Evolutionary conservation across 208 protist species (phyloP).

Genomic region (Lotmaria passim): DNA sequence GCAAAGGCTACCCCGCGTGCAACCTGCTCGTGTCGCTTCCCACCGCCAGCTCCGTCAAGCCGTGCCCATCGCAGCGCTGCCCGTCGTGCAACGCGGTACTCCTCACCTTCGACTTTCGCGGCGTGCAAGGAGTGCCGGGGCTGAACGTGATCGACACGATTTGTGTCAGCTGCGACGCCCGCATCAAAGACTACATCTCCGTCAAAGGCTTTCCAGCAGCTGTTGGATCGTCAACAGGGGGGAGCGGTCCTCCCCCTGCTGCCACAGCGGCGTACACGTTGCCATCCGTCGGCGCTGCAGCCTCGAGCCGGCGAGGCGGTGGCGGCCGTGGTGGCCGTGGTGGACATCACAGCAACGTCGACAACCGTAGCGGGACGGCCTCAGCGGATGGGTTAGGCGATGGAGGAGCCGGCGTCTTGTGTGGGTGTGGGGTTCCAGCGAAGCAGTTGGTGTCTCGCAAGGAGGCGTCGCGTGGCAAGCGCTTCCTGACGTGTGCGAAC

Average conservation of each 20-base stretch:
- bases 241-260: neutral
- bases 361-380: neutral
- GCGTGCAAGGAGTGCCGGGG: slow-evolving; percentile 68
- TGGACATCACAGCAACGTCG: neutral
- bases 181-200: slow-evolving; percentile 80
- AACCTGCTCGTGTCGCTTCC: slow-evolving; percentile 65
- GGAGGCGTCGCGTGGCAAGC: slow-evolving; percentile 63
- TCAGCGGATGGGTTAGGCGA: neutral
- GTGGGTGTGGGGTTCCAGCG: slow-evolving; percentile 65
- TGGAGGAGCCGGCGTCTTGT: slow-evolving; percentile 31
- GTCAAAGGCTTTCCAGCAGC: slow-evolving; percentile 45
- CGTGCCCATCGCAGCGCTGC: slow-evolving; percentile 53
- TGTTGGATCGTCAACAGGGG: slow-evolving; percentile 1
- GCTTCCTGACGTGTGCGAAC: slow-evolving; percentile 77
- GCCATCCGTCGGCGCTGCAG: slow-evolving; percentile 37
- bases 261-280: slow-evolving; percentile 62
- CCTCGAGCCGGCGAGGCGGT: slow-evolving; percentile 17
- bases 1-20: slow-evolving; percentile 78
- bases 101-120: slow-evolving; percentile 81
- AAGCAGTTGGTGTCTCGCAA: slow-evolving; percentile 81
- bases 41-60: slow-evolving; percentile 50
- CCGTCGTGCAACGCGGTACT: slow-evolving; percentile 62
- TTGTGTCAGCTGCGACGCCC: slow-evolving; percentile 81
- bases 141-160: slow-evolving; percentile 67
- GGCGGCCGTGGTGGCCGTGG: slow-evolving; percentile 24